Base-by-base conservation (phyloP, 371 early-diverging fungal genomes). In the Cokeromyces recurvatus region DNA sequence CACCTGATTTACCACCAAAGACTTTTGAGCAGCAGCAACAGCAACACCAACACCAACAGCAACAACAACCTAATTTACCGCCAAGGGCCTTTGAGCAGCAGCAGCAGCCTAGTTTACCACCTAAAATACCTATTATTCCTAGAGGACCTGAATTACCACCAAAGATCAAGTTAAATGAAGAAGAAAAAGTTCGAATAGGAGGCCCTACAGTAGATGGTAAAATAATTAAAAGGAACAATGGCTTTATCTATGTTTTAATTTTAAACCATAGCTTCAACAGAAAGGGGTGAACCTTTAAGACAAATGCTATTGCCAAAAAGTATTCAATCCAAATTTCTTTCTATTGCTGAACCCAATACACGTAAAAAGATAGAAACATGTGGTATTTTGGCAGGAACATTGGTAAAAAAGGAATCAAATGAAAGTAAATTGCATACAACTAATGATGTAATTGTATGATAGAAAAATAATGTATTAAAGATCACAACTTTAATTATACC, bases 401-500 rank as follows among this genome's bases (percentile, higher is more conserved):
- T 92, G 52, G 82, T 85, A 76, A 50, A 20, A 15, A n/a, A n/a
- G n/a, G n/a, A n/a, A n/a, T n/a, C n/a, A n/a, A n/a, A n/a, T n/a
- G n/a, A 7, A n/a, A 11, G 4, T 1, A 54, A 1, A 6, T n/a
- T n/a, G n/a, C n/a, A n/a, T n/a, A n/a, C n/a, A n/a, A n/a, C n/a
- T n/a, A n/a, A n/a, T n/a, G n/a, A n/a, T n/a, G n/a, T n/a, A n/a
- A n/a, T n/a, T n/a, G n/a, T n/a, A n/a, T n/a, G 21, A 9, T 55
- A 84, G 81, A 73, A 76, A 50, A 80, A 77, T 11, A 85, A 90
- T 51, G 70, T 72, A 4, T 58, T 93, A 15, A 74, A 69, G 4
- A 72, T 91, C 20, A 93, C 87, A 0, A 89, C 89, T 0, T 62
- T 95, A 16, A 77, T 95, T 38, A 87, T 95, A 53, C 95, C 95